Evolutionary conservation across 345 rosid species (phyloP), one percentile per base, ranked within the genome.

Genomic region (Dipteronia dyeriana): DNA sequence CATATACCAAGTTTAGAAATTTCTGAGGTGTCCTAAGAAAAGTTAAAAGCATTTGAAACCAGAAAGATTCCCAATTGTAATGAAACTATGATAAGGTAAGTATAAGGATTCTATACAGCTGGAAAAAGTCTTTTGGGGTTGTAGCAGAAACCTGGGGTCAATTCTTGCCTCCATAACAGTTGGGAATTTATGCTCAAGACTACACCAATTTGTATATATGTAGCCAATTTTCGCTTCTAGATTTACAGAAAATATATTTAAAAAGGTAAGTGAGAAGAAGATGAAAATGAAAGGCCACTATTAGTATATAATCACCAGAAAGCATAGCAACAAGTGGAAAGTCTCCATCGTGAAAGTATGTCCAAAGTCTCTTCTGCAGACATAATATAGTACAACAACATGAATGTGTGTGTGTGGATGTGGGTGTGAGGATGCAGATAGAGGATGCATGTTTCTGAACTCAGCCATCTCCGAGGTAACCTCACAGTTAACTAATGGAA

Each of bases 31-130:
- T 26, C 3, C 19, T n/a, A 25, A 62, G 59, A 45, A 26, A 34
- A n/a, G 63, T 41, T 10, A 16, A 63, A 74, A 45, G 68, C 56
- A 62, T 43, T 62, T 74, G 4, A 73, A 56, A 51, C 47, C 45
- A 10, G 51, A 49, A 47, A 51, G 61, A 20, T 60, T 20, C 68
- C 29, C 56, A 59, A 5, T 13, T 73, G 56, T 38, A n/a, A 73
- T 19, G 60, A 19, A 25, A 23, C 23, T 39, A 61, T 7, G 29
- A 59, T 22, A 73, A 20, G 38, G 47, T 53, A 59, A 39, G 65
- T 13, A 56, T 10, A 57, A 34, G 25, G 66, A 26, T 38, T 13
- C 49, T 11, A 11, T 51, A 56, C 17, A 57, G 47, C 38, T 3
- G 16, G 73, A 53, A 25, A 25, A 53, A 51, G 62, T 53, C 62